phyloP scores from a whole-genome alignment of 345 rosid genomes.

The Physaria fendleri region DNA sequence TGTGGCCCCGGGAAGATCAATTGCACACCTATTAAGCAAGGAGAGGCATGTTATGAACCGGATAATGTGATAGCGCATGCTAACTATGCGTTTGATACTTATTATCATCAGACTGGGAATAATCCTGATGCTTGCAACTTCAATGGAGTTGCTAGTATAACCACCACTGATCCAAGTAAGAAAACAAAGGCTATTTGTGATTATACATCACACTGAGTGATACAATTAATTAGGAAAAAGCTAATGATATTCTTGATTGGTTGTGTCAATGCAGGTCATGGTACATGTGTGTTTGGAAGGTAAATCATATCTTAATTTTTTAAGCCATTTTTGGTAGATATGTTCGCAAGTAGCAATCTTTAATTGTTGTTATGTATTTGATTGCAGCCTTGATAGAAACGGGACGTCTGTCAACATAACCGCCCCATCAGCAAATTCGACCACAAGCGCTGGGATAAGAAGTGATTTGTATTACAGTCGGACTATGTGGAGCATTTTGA shows the following conservation, averaged over 20 bases:
- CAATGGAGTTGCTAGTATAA: conserved; percentile 72
- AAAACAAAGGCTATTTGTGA: neutral
- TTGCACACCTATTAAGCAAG: conserved; percentile 59
- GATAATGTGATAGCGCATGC: conserved; percentile 65
- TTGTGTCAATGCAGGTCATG: conserved; percentile 60
- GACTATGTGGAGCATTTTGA: conserved; percentile 23
- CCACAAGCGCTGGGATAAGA: conserved; percentile 40
- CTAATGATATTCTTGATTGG: neutral
- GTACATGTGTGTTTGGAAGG: conserved; percentile 80
- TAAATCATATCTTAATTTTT: conserved; percentile 23
- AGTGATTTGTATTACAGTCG: conserved; percentile 14
- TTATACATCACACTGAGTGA: neutral
- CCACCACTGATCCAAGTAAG: conserved; percentile 82
- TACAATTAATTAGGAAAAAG: neutral
- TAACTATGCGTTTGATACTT: conserved; percentile 73
- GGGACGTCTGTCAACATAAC: conserved; percentile 56
- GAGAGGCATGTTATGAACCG: conserved; percentile 69
- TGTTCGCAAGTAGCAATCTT: neutral
- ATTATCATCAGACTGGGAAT: conserved; percentile 60
- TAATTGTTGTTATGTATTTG: neutral
- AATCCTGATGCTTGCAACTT: conserved; percentile 72
- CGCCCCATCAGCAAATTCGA: conserved; percentile 61
- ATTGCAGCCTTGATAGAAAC: conserved; percentile 41
- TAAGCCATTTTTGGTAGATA: too few relatives aligned
- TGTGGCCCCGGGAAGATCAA: conserved; percentile 83